phyloP scores from a whole-genome alignment of 2,329 filamentous ascomycete genomes.

The Ascochyta pisi region DNA sequence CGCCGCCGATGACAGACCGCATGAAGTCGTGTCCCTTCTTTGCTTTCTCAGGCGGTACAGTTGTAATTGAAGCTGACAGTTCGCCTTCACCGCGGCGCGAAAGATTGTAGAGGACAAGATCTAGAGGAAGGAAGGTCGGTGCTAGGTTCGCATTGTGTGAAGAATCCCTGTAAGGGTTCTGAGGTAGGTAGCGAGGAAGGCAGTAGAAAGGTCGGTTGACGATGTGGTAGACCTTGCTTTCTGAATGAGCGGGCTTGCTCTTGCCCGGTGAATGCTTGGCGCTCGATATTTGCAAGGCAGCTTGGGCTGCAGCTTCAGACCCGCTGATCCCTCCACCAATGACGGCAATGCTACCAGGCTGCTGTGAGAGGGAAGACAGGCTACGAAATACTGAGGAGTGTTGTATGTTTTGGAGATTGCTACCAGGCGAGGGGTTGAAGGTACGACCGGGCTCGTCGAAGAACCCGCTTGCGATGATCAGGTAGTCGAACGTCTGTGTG shows the following conservation, averaged over 20 bases:
- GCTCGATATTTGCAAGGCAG: conserved; percentile 75
- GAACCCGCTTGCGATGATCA: conserved; percentile 78
- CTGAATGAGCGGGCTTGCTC: conserved; percentile 33
- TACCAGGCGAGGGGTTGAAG: conserved; percentile 16
- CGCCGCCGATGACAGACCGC: conserved; percentile 51
- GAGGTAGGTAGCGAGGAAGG: conserved; percentile 62
- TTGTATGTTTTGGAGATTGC: conserved; percentile 21
- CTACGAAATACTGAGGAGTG: conserved; percentile 42
- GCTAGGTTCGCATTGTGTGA: conserved; percentile 51
- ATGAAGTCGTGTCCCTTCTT: conserved; percentile 60
- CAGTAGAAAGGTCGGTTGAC: conserved; percentile 75
- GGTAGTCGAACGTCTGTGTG: conserved; percentile 65
- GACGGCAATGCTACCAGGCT: conserved; percentile 68
- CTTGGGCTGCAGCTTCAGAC: conserved; percentile 75
- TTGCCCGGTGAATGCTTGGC: conserved; percentile 60
- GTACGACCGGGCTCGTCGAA: conserved; percentile 58
- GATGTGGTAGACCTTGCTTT: conserved; percentile 71
- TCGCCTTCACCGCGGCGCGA: conserved; percentile 64
- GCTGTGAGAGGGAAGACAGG: conserved; percentile 26
- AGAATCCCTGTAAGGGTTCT: conserved; percentile 28
- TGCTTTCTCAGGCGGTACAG: conserved; percentile 66
- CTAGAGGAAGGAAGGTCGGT: conserved; percentile 72
- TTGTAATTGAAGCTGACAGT: conserved; percentile 69
- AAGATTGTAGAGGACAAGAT: conserved; percentile 75
- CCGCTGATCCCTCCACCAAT: conserved; percentile 86